Evolutionary conservation across 768 basidiomycete species (phyloP), one percentile per base, ranked within the genome.

Genomic region (Mrakia gelida): DNA sequence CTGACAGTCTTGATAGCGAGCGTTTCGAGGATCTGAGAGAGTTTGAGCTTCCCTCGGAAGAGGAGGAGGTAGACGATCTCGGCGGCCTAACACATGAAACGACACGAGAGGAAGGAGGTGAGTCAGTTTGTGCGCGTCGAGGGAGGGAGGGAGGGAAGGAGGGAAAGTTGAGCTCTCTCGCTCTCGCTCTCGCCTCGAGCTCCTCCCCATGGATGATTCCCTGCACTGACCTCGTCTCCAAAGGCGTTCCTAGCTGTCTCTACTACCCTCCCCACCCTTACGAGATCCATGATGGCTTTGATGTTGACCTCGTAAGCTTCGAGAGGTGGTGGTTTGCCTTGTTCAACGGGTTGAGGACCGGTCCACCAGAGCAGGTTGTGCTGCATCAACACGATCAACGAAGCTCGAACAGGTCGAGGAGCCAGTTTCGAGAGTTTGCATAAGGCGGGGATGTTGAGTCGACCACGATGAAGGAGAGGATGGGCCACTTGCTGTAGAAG

Each of bases 1-100:
- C 18, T 52, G 9, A 68, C 28, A 16, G 68, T 45, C 59, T n/a
- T 61, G 2, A 49, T 28, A 30, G 88, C 87, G 41, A 83, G 79
- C 26, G 67, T 70, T 91, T 83, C 59, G 85, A 85, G 79, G 68
- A 96, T 89, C 76, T 94, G 91, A 81, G 89, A 89, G 4, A 90
- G 87, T 70, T 89, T 89, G 81, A 96, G 88, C 83, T 94, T 95
- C 54, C 95, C 95, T 82, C 94, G 91, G 82, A 94, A 90, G 74
- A 96, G 85, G 38, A 96, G 86, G 16, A 90, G 85, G 81, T 90
- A 89, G 30, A 97, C 86, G 75, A 98, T 89, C 75, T 91, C 89
- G 72, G 89, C 88, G 18, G 88, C 93, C 93, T 95, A 38, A 79
- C n/a, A 65, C 18, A 75, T 13, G 16, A 85, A 32, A n/a, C n/a